Percentiles rank a stretch among this genome's conserved stretches.
Evolutionary conservation across 2,329 filamentous ascomycete species (phyloP).

Genomic region (Cercospora zeina): DNA sequence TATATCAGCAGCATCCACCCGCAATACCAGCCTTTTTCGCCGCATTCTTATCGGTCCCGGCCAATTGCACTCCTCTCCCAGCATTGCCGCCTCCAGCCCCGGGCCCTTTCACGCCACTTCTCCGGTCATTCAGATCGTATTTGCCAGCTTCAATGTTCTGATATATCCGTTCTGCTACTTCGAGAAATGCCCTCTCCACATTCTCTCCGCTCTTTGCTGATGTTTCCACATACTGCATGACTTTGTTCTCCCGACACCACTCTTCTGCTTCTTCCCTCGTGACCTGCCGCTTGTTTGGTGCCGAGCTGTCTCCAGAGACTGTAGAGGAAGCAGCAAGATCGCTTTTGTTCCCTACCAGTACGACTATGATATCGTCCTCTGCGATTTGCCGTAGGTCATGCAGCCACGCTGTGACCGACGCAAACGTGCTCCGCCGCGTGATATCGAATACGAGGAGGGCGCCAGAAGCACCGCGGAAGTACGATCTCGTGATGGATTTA

Average conservation of each 20-base stretch:
- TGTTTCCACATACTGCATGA: conserved; percentile 93
- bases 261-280: conserved; percentile 79
- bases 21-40: conserved; percentile 36
- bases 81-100: conserved; percentile 51
- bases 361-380: conserved; percentile 90
- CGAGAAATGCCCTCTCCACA: conserved; percentile 88
- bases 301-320: conserved; percentile 36
- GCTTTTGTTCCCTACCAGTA: conserved; percentile 92
- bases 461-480: conserved; percentile 79
- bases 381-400: conserved; percentile 92
- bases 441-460: conserved; percentile 94
- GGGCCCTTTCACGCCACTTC: conserved; percentile 81
- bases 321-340: conserved; percentile 65
- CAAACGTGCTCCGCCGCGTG: conserved; percentile 78
- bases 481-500: conserved; percentile 91
- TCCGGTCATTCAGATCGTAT: conserved; percentile 90
- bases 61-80: conserved; percentile 48
- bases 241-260: conserved; percentile 82
- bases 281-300: conserved; percentile 72
- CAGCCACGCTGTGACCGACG: conserved; percentile 88
- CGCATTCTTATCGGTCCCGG: conserved; percentile 44
- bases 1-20: conserved; percentile 33
- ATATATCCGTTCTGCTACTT: conserved; percentile 93
- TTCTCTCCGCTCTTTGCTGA: conserved; percentile 93
- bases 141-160: conserved; percentile 93